Percentiles rank a stretch among this genome's conserved stretches.
Evolutionary conservation across 108 stramenopile species (phyloP).

Genomic region (Asterionellopsis glacialis): DNA sequence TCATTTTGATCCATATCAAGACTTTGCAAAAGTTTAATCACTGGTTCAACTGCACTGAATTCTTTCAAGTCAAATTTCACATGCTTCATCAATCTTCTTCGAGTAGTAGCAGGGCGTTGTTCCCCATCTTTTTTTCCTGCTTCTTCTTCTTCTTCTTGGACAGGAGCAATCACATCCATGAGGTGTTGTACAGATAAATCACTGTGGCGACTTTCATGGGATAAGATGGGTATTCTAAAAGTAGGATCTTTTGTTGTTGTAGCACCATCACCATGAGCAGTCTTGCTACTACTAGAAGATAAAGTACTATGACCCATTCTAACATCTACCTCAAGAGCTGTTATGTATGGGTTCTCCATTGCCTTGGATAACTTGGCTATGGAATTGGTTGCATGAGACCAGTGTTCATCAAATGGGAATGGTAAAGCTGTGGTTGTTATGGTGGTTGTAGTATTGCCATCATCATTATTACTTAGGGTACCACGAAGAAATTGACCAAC

Average conservation of each 20-base stretch:
- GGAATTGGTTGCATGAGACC: conserved; percentile 37
- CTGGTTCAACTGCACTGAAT: conserved; percentile 29
- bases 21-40: conserved; percentile 11
- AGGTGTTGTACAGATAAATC: conserved; percentile 28
- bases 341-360: conserved; percentile 20
- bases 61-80: conserved; percentile 62
- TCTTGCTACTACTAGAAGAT: not conserved
- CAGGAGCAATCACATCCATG: not conserved
- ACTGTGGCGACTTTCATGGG: conserved; percentile 35
- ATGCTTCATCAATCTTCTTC: conserved; percentile 13
- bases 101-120: too few species aligned
- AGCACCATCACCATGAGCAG: too few species aligned
- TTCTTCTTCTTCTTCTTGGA: too few species aligned
- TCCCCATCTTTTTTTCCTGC: too few species aligned
- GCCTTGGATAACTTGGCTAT: conserved; percentile 17
- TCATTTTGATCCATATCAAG: not conserved
- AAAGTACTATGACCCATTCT: conserved; percentile 11
- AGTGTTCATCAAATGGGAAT: conserved; percentile 3
- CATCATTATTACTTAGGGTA: too few species aligned
- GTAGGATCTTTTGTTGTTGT: too few species aligned
- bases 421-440: not conserved
- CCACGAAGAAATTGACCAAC: too few species aligned
- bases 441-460: too few species aligned
- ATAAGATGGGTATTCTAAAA: conserved; percentile 18
- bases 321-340: conserved; percentile 47